phyloP scores from a whole-genome alignment of 495 filamentous ascomycete genomes.

The Aspergillus haitiensis region DNA sequence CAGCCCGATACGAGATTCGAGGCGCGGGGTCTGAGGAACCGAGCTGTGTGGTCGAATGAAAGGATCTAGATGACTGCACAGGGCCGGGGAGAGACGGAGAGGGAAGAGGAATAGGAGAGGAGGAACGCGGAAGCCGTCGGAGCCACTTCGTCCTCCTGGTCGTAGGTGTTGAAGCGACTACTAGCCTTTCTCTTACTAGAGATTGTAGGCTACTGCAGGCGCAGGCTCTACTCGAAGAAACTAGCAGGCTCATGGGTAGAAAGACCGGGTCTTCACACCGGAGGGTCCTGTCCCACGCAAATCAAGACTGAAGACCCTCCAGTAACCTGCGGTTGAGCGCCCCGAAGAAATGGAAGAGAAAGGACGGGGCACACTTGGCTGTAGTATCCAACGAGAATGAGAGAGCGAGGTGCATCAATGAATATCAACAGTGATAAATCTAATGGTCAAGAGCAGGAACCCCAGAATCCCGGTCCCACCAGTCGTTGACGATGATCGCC shows the following conservation, averaged over 20 bases:
- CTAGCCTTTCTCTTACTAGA: slow-evolving; percentile 29
- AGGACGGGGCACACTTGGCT: background rate
- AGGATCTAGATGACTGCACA: slow-evolving; percentile 21
- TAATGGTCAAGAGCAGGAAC: no score
- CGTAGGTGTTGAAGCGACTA: slow-evolving; percentile 18
- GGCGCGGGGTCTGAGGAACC: slow-evolving; percentile 16
- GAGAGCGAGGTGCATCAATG: no score
- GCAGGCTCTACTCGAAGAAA: slow-evolving; percentile 39
- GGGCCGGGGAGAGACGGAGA: background rate
- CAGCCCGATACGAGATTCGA: slow-evolving; percentile 50
- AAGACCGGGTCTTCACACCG: slow-evolving; percentile 14
- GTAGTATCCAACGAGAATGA: background rate
- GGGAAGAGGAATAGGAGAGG: slow-evolving; percentile 12
- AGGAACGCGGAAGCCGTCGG: slow-evolving; percentile 15
- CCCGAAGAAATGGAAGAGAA: background rate
- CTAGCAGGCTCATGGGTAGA: slow-evolving; percentile 34
- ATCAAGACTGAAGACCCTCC: slow-evolving; percentile 23
- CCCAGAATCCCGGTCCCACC: no score
- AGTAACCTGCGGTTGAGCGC: slow-evolving; percentile 7
- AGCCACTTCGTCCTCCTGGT: slow-evolving; percentile 6
- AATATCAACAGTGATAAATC: no score
- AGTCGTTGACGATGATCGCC: background rate
- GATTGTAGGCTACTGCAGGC: slow-evolving; percentile 42
- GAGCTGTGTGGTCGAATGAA: slow-evolving; percentile 32
- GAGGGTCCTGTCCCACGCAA: slow-evolving; percentile 17